These are phyloP conservation scores for Hortiboletus flavorubellus DNA, from an alignment of 768 basidiomycete genomes.

Conservation along the genomic window DNA sequence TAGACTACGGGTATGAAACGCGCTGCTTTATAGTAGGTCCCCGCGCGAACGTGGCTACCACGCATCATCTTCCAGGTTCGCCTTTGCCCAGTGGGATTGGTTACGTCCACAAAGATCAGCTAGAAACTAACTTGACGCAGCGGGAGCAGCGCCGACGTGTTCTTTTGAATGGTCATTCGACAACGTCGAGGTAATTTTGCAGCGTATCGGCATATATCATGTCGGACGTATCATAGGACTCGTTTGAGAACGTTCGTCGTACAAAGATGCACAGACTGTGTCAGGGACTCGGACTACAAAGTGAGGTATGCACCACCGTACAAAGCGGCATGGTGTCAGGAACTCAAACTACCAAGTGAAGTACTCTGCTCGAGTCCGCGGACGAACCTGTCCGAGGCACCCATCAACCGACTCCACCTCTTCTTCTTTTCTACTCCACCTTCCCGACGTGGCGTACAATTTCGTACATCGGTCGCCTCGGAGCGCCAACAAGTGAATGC, in stretches of 20 bases:
- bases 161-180: background rate
- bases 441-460: conserved; percentile 60
- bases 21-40: too few species aligned
- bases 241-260: background rate
- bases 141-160: too few species aligned
- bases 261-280: background rate
- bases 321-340: background rate
- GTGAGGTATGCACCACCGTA: conserved; percentile 35
- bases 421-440: conserved; percentile 48
- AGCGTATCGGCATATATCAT: too few species aligned
- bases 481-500: conserved; percentile 57
- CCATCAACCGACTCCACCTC: conserved; percentile 37
- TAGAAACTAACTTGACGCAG: too few species aligned
- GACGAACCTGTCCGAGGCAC: conserved; percentile 33
- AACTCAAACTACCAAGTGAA: background rate
- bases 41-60: too few species aligned
- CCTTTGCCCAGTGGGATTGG: too few species aligned
- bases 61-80: too few species aligned
- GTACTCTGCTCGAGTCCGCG: background rate
- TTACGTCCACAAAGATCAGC: too few species aligned
- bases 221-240: background rate
- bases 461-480: conserved; percentile 59
- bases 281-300: background rate
- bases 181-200: too few species aligned
- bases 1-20: too few species aligned